Base-by-base conservation (phyloP, 2,329 filamentous ascomycete genomes). In the Westerdykella ornata region DNA sequence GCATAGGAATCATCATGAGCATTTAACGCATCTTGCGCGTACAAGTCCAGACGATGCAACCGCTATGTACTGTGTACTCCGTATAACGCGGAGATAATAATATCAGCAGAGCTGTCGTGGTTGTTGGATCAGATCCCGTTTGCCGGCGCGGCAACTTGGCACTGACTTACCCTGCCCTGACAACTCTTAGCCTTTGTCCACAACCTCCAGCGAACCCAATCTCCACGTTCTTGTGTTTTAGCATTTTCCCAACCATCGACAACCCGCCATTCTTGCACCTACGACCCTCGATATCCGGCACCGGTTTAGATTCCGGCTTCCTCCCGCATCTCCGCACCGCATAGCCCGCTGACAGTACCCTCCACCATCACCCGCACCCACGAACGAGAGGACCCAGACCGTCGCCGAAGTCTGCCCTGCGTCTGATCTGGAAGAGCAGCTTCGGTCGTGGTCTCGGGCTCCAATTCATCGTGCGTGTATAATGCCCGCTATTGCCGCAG, bases 401-500 rank as follows among this genome's bases (percentile, higher is more conserved):
- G 53, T 48, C 46, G 47, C 26, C 50, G 42, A 48, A 40, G 30
- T 48, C 54, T 38, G 51, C 53, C 39, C 51, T 53, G 53, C 52
- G 50, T 42, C 48, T 45, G 53, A 45, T 49, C 40, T 17, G 30
- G 54, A 53, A 52, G 52, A 47, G 44, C 53, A 51, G 49, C 45
- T 54, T 48, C 53, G 48, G 44, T 56, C 53, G 44, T 53, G 55
- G 53, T 57, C 56, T 56, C 54, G 55, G 49, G 52, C 60, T 41
- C 57, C 56, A 41, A 50, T 59, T 48, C 53, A 63, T 59, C 58
- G 59, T 53, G 59, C 54, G 47, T 59, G 55, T 52, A 65, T 62
- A 51, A 77, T 77, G 74, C 72, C 74, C 62, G 70, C 69, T 51
- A 67, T 72, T 60, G 60, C 72, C 59, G 63, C 68, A 57, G 70